Base-by-base conservation (phyloP, 306 rosid species). In the Cucurbita maxima region DNA sequence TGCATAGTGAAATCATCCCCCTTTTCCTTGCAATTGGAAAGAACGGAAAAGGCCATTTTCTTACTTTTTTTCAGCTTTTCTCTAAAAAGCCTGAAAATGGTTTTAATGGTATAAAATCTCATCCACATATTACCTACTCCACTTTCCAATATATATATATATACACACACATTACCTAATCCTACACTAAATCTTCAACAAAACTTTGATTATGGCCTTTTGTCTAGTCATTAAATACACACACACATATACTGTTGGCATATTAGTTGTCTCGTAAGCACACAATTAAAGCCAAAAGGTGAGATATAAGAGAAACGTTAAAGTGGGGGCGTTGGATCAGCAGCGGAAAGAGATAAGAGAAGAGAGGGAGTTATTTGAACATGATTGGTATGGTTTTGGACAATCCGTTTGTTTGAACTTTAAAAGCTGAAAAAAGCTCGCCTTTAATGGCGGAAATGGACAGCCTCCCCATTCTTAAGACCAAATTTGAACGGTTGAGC, bases 281-380 rank as follows among this genome's bases (percentile, higher is more conserved):
- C 22, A 60, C 76, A 73, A 82, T 82, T 19, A 84, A 86, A 84
- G 77, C 85, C 52, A 80, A 86, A 86, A 86, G 87, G 82, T 52
- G 10, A 47, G 50, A 59, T 14, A 3, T 38, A 36, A 30, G 41
- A 61, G 59, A 45, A 44, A 59, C 37, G 57, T 25, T 34, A 44
- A 20, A n/a, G 9, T 15, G 8, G 20, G 16, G 25, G 47, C 53
- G 44, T 58, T 58, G 52, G 43, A 57, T 58, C 66, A 55, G 18
- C 52, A 10, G 34, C 63, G 12, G 34, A 63, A 55, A 56, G 53
- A 57, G 52, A 73, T 19, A 47, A 15, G 48, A 34, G 51, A 60
- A 58, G 20, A 16, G 20, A 55, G 34, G 34, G 18, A 2, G 40
- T 14, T 6, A 2, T 30, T 20, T 13, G 38, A 8, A 7, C 51